Conservation (phyloP, 129 eudicot genomes). For the Apium graveolens region DNA sequence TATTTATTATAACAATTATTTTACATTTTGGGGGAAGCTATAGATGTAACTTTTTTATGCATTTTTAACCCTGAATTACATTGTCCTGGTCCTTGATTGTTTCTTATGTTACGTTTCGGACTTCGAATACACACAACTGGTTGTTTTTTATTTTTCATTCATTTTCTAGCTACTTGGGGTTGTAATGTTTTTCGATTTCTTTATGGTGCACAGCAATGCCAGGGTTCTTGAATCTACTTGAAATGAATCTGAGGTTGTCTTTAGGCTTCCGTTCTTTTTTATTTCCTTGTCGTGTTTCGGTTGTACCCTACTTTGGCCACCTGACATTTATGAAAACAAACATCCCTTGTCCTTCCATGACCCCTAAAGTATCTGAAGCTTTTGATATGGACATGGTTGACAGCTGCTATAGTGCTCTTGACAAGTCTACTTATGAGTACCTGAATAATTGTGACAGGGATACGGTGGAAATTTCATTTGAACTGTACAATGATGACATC, state of each 20-base stretch:
- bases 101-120: no score
- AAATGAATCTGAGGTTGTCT: not conserved
- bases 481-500: conserved; percentile 36
- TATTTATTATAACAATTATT: no score
- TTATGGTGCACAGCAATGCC: not conserved
- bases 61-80: no score
- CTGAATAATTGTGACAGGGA: not conserved
- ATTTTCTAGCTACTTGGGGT: no score
- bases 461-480: conserved; percentile 40
- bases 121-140: no score
- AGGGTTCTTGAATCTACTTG: not conserved
- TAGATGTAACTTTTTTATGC: no score
- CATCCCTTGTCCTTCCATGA: not conserved
- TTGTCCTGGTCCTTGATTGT: no score
- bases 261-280: not conserved
- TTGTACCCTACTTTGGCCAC: not conserved
- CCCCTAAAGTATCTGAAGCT: not conserved
- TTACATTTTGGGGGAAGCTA: no score
- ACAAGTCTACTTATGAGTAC: conserved; percentile 13
- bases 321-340: conserved; percentile 11
- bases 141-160: no score
- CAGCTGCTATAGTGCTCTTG: conserved; percentile 7
- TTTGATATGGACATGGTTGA: conserved; percentile 6
- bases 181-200: no score
- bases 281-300: not conserved